Conservation (phyloP, 1,284 basidiomycete species). For the Cryptococcus hybrid region DNA sequence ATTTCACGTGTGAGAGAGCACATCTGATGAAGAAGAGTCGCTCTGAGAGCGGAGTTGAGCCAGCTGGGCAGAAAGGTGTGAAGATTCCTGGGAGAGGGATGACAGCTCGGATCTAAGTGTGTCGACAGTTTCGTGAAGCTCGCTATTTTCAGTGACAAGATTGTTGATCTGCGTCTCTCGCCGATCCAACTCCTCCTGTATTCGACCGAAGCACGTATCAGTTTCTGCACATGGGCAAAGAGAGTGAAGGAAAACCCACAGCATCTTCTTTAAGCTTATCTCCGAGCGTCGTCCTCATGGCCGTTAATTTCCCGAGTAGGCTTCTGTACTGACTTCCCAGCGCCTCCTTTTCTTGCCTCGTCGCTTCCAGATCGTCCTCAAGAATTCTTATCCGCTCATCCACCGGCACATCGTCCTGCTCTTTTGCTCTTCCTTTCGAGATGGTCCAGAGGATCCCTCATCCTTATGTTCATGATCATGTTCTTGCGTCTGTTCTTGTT, state of each 20-base stretch:
- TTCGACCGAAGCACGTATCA: too few relatives aligned
- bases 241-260: conserved; percentile 57
- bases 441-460: neutral
- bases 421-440: neutral
- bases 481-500: neutral
- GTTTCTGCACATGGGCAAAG: too few relatives aligned
- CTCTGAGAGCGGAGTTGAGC: conserved; percentile 53
- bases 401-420: neutral
- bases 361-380: conserved; percentile 48
- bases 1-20: conserved; percentile 72
- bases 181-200: conserved; percentile 91
- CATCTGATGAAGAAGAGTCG: conserved; percentile 64
- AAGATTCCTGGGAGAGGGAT: conserved; percentile 67
- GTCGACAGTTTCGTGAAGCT: conserved; percentile 65
- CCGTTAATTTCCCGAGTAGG: conserved; percentile 81
- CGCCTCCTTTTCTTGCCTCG: conserved; percentile 74
- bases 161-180: conserved; percentile 76
- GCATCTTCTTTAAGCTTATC: conserved; percentile 96
- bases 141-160: conserved; percentile 70
- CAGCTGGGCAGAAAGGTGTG: conserved; percentile 66
- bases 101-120: conserved; percentile 76
- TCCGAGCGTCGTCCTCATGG: conserved; percentile 89
- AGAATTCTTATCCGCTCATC: conserved; percentile 24
- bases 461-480: neutral
- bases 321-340: conserved; percentile 81